These are phyloP conservation scores for Leccinum olivaceoglutinosum DNA, from an alignment of 1,284 basidiomycete genomes.

Conservation along the genomic window DNA sequence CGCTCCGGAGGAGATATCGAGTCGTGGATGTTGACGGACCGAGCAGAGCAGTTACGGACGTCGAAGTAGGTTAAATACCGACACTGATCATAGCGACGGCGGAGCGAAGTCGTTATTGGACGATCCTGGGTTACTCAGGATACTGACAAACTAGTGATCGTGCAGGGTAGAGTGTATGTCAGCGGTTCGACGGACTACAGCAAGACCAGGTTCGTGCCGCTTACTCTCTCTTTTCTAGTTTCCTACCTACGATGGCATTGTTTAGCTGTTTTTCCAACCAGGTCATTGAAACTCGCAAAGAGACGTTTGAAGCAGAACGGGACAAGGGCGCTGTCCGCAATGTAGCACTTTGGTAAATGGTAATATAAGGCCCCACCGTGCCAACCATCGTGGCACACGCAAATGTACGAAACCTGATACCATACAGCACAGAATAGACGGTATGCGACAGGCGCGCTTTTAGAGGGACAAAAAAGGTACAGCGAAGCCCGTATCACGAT, in stretches of 20 bases:
- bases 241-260: not conserved
- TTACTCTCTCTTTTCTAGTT: not conserved
- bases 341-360: constrained; percentile 22
- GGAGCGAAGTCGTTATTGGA: constrained; percentile 14
- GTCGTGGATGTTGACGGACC: constrained; percentile 36
- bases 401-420: constrained; percentile 17
- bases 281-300: constrained; percentile 21
- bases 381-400: not conserved
- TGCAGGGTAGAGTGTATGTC: constrained; percentile 40
- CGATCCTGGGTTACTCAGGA: constrained; percentile 36
- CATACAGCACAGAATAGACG: constrained; percentile 34
- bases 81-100: constrained; percentile 7
- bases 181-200: constrained; percentile 37
- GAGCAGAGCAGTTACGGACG: constrained; percentile 13
- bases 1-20: constrained; percentile 30
- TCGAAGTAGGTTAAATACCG: constrained; percentile 21
- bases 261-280: constrained; percentile 26
- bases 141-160: constrained; percentile 46
- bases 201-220: constrained; percentile 31
- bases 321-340: constrained; percentile 13
- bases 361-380: not conserved
- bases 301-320: constrained; percentile 6
- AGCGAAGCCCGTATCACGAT: not conserved
- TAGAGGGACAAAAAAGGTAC: constrained; percentile 9
- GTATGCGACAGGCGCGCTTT: constrained; percentile 35